Evolutionary conservation across 352 stramenopile genomes (phyloP), one percentile per base, ranked within the genome.

Genomic region (Saprolegnia parasitica): DNA sequence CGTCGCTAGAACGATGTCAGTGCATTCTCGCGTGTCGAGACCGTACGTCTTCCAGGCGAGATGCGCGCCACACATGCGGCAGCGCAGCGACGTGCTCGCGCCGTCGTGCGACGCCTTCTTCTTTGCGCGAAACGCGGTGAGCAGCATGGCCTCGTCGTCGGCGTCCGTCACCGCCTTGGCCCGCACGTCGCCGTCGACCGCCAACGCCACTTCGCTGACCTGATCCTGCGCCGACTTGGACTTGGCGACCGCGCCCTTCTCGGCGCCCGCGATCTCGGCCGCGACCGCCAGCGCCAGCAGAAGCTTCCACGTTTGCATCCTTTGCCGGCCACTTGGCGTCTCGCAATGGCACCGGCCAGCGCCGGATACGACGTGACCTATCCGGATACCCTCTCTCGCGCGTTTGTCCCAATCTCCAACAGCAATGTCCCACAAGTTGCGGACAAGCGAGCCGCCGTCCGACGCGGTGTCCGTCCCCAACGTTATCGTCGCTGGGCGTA

Each of bases 61-160:
- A 37, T 78, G 75, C 18, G 84, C 86, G 21, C 86, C 86, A 54
- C 86, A 95, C 45, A 87, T 81, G 65, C 86, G 86, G 75, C 86
- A 95, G 70, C 86, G 86, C 54, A 95, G 76, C 0, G 80, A 67
- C 0, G 76, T 63, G n/a, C 72, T 78, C 35, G 78, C 4, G 9
- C 16, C 54, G 20, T 61, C 54, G 54, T 42, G 15, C 54, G 6
- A 42, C 18, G 23, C 26, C 54, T 61, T 61, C 20, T 61, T 61
- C 20, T 42, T 24, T 20, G 24, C 23, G 20, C 32, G 21, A 26
- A 35, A 61, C 20, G 23, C 8, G 8, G 23, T 42, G 8, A 35
- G 18, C 4, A 40, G 32, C 21, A 26, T 20, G 10, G 49, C 49
- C 26, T 26, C 20, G 21, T 32, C 32, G 11, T 39, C 26, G 1